Evolutionary conservation across 495 filamentous ascomycete species (phyloP), one percentile per base, ranked within the genome.

Genomic region (Aspergillus indologenus): DNA sequence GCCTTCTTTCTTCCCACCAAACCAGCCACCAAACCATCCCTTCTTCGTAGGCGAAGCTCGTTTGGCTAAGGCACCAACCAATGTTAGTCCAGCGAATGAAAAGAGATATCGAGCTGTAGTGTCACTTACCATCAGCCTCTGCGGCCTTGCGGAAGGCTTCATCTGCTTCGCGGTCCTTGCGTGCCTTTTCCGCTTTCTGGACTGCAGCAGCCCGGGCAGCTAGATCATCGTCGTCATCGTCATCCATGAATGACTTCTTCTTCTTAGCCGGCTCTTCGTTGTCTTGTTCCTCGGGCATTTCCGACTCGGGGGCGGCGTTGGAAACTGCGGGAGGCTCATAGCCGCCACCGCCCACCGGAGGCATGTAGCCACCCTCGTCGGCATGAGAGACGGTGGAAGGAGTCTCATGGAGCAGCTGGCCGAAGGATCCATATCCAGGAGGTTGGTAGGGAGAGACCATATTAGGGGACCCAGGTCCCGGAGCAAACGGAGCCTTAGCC

Each of bases 1-100:
- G 53, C 82, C 75, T 43, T 90, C 86, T 69, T 91, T 91, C 67
- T 88, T 91, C 56, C 71, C 74, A 56, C 85, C 83, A 59, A 94
- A 92, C 93, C 92, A 96, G 57, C 90, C 85, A 49, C 83, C 81
- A 48, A 96, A 88, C 91, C 92, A 97, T 48, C 90, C 86, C 68
- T 90, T 89, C 77, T 92, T 93, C 29, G 68, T 60, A 7, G 70
- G 52, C 26, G 68, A 59, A 26, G 62, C 66, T 57, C 65, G 75
- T 59, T 82, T 75, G 50, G 75, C 79, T 83, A 56, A 49, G 58
- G 47, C 24, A 46, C n/a, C n/a, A 11, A 54, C 43, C 50, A 48
- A 62, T 47, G 60, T 75, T 67, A 74, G 64, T 63, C 54, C 40
- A 26, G 40, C 19, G 17, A 11, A 19, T 20, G 19, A 31, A 26